Evolutionary conservation across 1,139 yeast genomes (phyloP), one percentile per base, ranked within the genome.

Genomic region (Suhomyces chickasaworum): DNA sequence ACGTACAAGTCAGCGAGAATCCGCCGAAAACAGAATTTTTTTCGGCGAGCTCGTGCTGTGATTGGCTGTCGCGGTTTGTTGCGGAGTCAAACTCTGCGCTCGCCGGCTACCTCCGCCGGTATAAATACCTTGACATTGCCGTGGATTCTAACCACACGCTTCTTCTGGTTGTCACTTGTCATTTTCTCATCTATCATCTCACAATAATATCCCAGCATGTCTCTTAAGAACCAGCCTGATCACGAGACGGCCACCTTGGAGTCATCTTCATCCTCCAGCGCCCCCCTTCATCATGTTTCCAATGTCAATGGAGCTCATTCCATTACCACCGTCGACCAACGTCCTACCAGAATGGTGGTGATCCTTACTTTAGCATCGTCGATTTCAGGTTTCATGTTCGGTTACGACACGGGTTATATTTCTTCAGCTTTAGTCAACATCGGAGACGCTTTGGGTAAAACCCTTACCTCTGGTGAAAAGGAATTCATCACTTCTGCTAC

Each of bases 401-500:
- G 98, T 53, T 91, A 91, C 62, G 98, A 91, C 65, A 91, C 98
- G 0, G 98, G 97, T 51, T 91, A 91, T 66, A 89, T 91, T 39
- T 90, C 97, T 1, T 84, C 95, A 13, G 97, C 97, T 0, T 74
- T 91, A 59, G 96, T 90, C 15, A 83, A 89, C 37, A 81, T 91
- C 41, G 90, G 93, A 6, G 79, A 83, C 6, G 96, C 88, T 60
- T 77, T 91, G 53, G 73, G 74, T 42, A 57, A 57, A 44, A 48
- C 55, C 31, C 68, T 89, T 44, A 75, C 91, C 0, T 78, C 80
- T 46, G 93, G 95, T 41, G 84, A 90, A 54, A 87, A 88, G 66
- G 96, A 91, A 66, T 73, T 88, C 53, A 89, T 91, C 58, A 91
- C 98, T 0, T 86, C 96, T n/a, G 96, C 97, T 8, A 90, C 97